Conservation (phyloP, 2,329 filamentous ascomycete species). For the Diaporthe humulicola region DNA sequence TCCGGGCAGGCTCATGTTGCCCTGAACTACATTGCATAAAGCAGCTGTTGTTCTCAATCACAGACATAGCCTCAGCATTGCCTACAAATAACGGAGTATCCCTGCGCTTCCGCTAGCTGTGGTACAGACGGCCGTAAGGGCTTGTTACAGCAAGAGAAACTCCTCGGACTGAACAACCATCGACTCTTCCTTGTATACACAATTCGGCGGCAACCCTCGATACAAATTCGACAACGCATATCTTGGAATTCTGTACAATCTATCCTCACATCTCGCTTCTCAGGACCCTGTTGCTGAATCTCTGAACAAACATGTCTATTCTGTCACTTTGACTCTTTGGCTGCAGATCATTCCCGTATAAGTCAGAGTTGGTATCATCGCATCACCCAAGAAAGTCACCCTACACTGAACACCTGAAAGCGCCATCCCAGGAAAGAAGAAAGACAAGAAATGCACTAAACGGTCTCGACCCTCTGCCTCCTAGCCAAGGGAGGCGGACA, state of each 20-base stretch:
- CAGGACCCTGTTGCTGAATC: neutral
- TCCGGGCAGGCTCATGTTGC: neutral
- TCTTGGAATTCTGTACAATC: conserved; percentile 8
- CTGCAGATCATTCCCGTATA: neutral
- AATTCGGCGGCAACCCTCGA: neutral
- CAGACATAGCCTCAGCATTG: neutral
- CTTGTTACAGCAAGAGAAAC: neutral
- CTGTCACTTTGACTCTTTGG: neutral
- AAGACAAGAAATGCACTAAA: conserved; percentile 19
- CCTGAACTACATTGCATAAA: neutral
- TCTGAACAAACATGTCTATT: conserved; percentile 15
- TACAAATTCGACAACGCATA: neutral
- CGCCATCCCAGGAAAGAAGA: neutral
- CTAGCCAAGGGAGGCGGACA: conserved; percentile 55
- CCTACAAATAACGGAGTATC: neutral
- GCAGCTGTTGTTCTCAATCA: neutral
- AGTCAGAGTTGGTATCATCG: conserved; percentile 29
- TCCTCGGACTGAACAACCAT: neutral
- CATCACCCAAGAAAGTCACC: neutral
- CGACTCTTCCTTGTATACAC: neutral
- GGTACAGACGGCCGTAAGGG: neutral
- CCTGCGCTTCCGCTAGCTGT: neutral
- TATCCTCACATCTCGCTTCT: neutral
- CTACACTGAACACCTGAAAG: conserved; percentile 19
- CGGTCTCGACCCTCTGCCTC: conserved; percentile 55